A percentile compares a stretch with the other conserved stretches of the same genome.
Conservation (phyloP, 2,329 filamentous ascomycete genomes). For the Diaporthe citrichinensis region DNA sequence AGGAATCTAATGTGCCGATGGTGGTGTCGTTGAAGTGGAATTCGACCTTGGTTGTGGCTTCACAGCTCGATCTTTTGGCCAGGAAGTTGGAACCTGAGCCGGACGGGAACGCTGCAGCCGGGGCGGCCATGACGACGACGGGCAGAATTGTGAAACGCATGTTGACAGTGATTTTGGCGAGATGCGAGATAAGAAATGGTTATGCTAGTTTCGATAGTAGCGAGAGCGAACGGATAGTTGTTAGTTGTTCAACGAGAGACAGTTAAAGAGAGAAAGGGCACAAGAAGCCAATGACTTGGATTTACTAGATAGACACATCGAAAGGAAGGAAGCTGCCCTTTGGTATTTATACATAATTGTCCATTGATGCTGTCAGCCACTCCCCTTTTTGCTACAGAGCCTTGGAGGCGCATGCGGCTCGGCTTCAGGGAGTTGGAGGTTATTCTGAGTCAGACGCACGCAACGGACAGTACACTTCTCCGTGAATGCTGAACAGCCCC, state of each 20-base stretch:
- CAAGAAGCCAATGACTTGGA: conserved; percentile 5
- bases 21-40: conserved; percentile 32
- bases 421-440: not conserved
- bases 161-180: not conserved
- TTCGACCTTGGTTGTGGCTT: not conserved
- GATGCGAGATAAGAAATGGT: not conserved
- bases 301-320: not conserved
- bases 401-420: not conserved
- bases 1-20: conserved; percentile 1
- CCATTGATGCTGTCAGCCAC: not conserved
- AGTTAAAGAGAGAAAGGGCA: not conserved
- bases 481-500: not conserved
- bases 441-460: not conserved
- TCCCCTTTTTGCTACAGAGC: not conserved
- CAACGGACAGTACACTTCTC: not conserved
- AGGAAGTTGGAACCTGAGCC: not conserved
- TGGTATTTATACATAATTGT: not conserved
- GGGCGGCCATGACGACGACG: conserved; percentile 11
- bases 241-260: conserved; percentile 19
- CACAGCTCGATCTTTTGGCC: conserved; percentile 8
- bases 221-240: not conserved
- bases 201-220: not conserved
- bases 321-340: not conserved
- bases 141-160: conserved; percentile 7
- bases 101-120: conserved; percentile 11